These are phyloP conservation scores for Chlorella variabilis DNA, from an alignment of 163 green algal species.

Conservation along the genomic window DNA sequence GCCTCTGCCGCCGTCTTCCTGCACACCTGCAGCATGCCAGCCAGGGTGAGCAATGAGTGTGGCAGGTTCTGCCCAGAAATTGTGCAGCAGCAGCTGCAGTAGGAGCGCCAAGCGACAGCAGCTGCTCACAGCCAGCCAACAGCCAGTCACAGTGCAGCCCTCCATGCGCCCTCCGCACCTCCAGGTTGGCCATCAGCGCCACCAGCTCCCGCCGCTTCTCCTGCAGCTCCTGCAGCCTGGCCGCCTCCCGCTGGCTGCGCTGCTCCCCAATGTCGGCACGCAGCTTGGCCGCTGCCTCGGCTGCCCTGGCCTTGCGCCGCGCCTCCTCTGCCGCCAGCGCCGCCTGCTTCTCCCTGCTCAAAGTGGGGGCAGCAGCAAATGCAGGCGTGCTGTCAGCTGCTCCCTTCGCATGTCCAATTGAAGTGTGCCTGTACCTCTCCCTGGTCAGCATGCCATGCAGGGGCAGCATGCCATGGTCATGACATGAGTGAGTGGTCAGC, in stretches of 20 bases:
- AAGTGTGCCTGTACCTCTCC: constrained; percentile 33
- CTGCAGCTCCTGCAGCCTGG: constrained; percentile 2
- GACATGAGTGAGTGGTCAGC: not conserved
- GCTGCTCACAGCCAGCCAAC: too few relatives aligned
- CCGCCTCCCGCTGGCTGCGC: constrained; percentile 38
- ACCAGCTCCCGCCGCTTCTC: constrained; percentile 28
- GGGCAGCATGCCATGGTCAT: too few relatives aligned
- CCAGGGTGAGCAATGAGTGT: not conserved
- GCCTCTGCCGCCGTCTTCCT: constrained; percentile 19
- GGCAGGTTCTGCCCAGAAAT: too few relatives aligned
- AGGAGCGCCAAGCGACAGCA: too few relatives aligned
- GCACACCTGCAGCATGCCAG: constrained; percentile 18
- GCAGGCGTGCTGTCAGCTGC: not conserved
- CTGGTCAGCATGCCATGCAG: not conserved
- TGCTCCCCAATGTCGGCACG: constrained; percentile 33
- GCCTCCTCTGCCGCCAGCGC: constrained; percentile 30
- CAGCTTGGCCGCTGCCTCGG: constrained; percentile 1
- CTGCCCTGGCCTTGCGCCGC: constrained; percentile 17
- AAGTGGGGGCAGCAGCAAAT: not conserved
- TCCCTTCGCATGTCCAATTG: not conserved
- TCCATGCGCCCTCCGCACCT: too few relatives aligned
- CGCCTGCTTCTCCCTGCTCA: constrained; percentile 40
- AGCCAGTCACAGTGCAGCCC: too few relatives aligned
- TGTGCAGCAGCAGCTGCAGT: too few relatives aligned
- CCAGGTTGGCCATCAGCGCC: constrained; percentile 11